phyloP scores from a whole-genome alignment of 495 filamentous ascomycete genomes.

The Podospora anserina region DNA sequence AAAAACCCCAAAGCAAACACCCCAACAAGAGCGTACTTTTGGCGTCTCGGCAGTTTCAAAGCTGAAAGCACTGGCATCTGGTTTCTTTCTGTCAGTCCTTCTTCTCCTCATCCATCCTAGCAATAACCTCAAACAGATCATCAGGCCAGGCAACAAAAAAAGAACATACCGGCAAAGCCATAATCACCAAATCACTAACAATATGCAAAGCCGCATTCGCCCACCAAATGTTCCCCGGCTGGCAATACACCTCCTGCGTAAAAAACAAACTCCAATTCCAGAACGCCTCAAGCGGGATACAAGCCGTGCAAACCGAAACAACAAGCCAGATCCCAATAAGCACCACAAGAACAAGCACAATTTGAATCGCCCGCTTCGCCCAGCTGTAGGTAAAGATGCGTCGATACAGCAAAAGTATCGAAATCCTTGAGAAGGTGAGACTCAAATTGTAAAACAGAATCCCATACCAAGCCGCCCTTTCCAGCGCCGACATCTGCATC shows the following conservation, averaged over 20 bases:
- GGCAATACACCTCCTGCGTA: slow-evolving; percentile 26
- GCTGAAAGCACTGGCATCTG: slow-evolving; percentile 29
- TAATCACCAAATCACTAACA: slow-evolving; percentile 27
- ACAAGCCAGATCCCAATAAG: slow-evolving; percentile 28
- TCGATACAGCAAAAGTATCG: slow-evolving; percentile 31
- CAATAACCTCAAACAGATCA: not conserved
- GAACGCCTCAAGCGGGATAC: slow-evolving; percentile 31
- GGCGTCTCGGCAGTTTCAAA: slow-evolving; percentile 26
- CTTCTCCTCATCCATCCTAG: too few species aligned
- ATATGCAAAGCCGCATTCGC: slow-evolving; percentile 29
- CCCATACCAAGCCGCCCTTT: slow-evolving; percentile 28
- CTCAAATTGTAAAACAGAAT: slow-evolving; percentile 32
- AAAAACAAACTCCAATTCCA: slow-evolving; percentile 32
- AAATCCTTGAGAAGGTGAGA: slow-evolving; percentile 30
- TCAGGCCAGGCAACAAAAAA: not conserved
- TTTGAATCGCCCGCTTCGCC: slow-evolving; percentile 25
- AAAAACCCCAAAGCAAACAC: slow-evolving; percentile 34
- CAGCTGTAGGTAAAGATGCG: slow-evolving; percentile 34
- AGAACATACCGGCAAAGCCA: slow-evolving; percentile 27
- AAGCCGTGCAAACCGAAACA: slow-evolving; percentile 27
- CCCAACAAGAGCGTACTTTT: slow-evolving; percentile 30
- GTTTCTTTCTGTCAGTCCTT: not conserved
- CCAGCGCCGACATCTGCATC: slow-evolving; percentile 17
- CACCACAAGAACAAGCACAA: slow-evolving; percentile 25
- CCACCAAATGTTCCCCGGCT: slow-evolving; percentile 31